These are phyloP conservation scores for Talaromyces ruber DNA, from an alignment of 495 filamentous ascomycete species.

Conservation along the genomic window DNA sequence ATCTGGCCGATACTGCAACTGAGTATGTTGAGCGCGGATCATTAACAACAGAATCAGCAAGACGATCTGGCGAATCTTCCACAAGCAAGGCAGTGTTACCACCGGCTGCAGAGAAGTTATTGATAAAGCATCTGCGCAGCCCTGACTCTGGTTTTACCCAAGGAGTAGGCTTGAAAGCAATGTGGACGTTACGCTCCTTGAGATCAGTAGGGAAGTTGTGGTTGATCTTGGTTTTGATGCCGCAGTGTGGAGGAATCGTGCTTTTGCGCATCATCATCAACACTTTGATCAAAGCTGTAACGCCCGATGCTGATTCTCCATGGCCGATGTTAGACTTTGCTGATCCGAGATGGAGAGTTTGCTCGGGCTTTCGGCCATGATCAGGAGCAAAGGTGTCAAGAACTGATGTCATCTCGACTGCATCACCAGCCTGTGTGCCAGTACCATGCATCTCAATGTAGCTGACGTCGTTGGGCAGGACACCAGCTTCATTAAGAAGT, in stretches of 20 bases:
- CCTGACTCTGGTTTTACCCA: slow-evolving; percentile 55
- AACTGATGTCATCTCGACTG: slow-evolving; percentile 70
- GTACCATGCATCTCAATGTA: slow-evolving; percentile 92
- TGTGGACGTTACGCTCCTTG: slow-evolving; percentile 65
- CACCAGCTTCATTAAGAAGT: slow-evolving; percentile 58
- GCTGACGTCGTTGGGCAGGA: slow-evolving; percentile 64
- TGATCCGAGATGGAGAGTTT: slow-evolving; percentile 72
- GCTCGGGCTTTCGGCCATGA: slow-evolving; percentile 53
- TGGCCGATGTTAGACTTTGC: slow-evolving; percentile 89
- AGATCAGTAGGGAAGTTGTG: slow-evolving; percentile 73
- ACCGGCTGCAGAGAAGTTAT: slow-evolving; percentile 59
- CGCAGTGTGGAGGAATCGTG: slow-evolving; percentile 75
- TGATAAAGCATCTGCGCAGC: slow-evolving; percentile 56
- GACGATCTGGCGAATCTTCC: slow-evolving; percentile 40
- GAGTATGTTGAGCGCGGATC: slow-evolving; percentile 45
- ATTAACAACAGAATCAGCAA: slow-evolving; percentile 27
- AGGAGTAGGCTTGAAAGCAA: slow-evolving; percentile 48
- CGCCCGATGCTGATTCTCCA: slow-evolving; percentile 80
- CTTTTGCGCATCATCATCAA: slow-evolving; percentile 82
- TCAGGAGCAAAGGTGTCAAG: slow-evolving; percentile 73
- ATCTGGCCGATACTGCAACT: slow-evolving; percentile 45
- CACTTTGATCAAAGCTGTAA: slow-evolving; percentile 75
- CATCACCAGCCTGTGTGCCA: slow-evolving; percentile 76
- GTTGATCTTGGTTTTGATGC: slow-evolving; percentile 80
- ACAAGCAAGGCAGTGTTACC: slow-evolving; percentile 46